Conservation (phyloP, 176 grass and related monocot species). For the Aegilops sharonensis region DNA sequence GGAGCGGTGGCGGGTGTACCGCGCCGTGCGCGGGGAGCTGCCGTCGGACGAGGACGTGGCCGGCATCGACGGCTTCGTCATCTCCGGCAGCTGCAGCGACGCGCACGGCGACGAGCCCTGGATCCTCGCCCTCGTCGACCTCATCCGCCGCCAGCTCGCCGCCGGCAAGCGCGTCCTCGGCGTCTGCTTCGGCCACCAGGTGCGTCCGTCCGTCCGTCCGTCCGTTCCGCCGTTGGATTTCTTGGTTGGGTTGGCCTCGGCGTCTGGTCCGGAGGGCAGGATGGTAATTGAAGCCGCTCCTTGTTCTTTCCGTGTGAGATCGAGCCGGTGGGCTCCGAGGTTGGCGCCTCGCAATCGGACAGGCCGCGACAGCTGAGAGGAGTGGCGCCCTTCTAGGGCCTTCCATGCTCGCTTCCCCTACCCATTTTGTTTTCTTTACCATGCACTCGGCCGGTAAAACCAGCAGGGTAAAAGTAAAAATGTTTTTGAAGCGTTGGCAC, state of each 20-base stretch:
- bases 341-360: constrained; percentile 4
- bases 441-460: neutral
- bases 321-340: neutral
- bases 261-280: neutral
- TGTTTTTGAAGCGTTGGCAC: neutral
- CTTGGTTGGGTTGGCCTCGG: neutral
- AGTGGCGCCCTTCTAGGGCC: constrained; percentile 37
- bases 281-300: neutral
- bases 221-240: too few relatives aligned
- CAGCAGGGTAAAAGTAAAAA: neutral
- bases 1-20: constrained; percentile 68
- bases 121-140: constrained; percentile 60
- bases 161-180: constrained; percentile 77
- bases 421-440: neutral
- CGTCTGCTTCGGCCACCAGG: constrained; percentile 98
- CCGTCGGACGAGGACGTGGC: constrained; percentile 46
- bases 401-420: neutral
- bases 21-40: constrained; percentile 62
- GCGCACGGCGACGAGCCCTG: constrained; percentile 69
- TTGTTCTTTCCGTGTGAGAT: neutral
- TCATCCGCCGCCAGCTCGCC: constrained; percentile 48
- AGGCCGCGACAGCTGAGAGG: neutral
- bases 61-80: constrained; percentile 54
- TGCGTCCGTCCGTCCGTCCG: neutral
- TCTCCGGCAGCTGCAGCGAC: constrained; percentile 89